Conservation (phyloP, 495 filamentous ascomycete genomes). For the Chlorociboria aeruginascens region DNA sequence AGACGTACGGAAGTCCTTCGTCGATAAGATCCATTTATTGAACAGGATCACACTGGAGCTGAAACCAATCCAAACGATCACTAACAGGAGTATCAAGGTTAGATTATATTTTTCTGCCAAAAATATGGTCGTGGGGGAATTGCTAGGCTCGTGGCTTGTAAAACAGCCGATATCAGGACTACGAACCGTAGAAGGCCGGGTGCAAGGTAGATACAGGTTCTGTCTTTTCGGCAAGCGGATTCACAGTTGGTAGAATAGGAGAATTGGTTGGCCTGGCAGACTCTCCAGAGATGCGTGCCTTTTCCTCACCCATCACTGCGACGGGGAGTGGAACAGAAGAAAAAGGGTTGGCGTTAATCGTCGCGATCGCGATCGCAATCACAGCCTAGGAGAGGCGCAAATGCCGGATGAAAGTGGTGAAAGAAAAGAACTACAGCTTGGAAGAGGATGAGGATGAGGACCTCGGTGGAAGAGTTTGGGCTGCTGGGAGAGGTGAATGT, state of each 20-base stretch:
- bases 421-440: too few species aligned
- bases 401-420: too few species aligned
- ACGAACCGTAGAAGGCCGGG: too few species aligned
- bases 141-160: too few species aligned
- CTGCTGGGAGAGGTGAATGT: too few species aligned
- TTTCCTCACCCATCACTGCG: slow-evolving; percentile 54
- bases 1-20: slow-evolving; percentile 49
- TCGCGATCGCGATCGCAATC: slow-evolving; percentile 8
- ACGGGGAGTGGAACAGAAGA: background rate
- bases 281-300: slow-evolving; percentile 69
- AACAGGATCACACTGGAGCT: slow-evolving; percentile 93
- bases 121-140: too few species aligned
- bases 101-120: background rate
- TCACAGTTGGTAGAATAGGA: slow-evolving; percentile 67
- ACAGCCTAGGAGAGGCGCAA: background rate
- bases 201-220: slow-evolving; percentile 19
- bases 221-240: slow-evolving; percentile 59
- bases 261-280: slow-evolving; percentile 42
- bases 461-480: too few species aligned
- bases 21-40: slow-evolving; percentile 96
- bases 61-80: slow-evolving; percentile 65
- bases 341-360: background rate
- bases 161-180: too few species aligned
- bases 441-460: too few species aligned
- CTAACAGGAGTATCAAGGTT: background rate